These are phyloP conservation scores for Xerocomus spinulosus DNA, from an alignment of 768 basidiomycete species.

Conservation along the genomic window DNA sequence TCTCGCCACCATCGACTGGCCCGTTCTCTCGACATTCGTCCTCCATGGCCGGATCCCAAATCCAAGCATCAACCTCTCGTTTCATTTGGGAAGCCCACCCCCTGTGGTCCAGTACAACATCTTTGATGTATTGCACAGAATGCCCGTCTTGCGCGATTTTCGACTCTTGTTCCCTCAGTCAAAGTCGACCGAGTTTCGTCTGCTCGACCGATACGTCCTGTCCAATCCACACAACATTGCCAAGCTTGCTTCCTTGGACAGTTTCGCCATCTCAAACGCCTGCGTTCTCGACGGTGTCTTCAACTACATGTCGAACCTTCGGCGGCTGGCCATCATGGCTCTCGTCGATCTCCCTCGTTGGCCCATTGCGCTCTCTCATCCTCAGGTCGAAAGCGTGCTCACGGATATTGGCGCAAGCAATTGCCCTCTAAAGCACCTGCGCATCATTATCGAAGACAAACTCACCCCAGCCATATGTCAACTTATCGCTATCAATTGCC, in stretches of 20 bases:
- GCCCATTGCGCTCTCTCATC: constrained; percentile 34
- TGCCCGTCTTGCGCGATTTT: constrained; percentile 29
- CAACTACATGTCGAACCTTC: constrained; percentile 27
- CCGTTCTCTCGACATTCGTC: constrained; percentile 25
- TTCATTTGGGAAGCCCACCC: constrained; percentile 8
- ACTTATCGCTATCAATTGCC: constrained; percentile 27
- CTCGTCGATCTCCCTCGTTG: constrained; percentile 34
- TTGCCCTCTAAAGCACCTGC: constrained; percentile 32
- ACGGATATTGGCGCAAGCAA: constrained; percentile 28
- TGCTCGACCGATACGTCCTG: constrained; percentile 22
- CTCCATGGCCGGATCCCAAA: constrained; percentile 30
- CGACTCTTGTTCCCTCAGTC: constrained; percentile 31
- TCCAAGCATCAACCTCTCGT: constrained; percentile 8
- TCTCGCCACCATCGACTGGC: constrained; percentile 31
- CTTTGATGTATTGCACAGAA: constrained; percentile 29
- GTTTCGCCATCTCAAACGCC: constrained; percentile 34
- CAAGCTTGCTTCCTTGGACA: constrained; percentile 33
- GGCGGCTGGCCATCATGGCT: constrained; percentile 29
- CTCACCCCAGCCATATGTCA: constrained; percentile 30
- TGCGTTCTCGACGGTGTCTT: constrained; percentile 28
- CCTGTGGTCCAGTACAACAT: neutral
- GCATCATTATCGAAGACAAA: constrained; percentile 35
- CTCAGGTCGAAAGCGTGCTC: constrained; percentile 29
- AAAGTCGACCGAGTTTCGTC: constrained; percentile 22
- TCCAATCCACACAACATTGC: constrained; percentile 19